These are phyloP conservation scores for Collybia nuda DNA, from an alignment of 768 basidiomycete species.

Conservation along the genomic window DNA sequence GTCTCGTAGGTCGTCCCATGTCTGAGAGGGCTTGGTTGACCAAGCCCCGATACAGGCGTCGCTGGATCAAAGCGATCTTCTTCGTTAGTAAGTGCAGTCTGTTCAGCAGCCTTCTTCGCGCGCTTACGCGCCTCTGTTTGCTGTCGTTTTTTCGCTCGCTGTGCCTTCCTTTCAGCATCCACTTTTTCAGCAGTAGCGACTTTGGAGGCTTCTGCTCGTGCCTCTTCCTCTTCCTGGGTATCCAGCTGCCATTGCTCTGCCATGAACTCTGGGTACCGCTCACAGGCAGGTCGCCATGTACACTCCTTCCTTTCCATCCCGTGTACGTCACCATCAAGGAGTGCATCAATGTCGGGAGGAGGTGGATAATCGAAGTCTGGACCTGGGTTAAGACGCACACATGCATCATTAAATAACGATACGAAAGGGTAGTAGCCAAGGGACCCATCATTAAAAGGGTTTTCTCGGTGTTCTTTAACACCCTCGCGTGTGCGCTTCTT, in stretches of 20 bases:
- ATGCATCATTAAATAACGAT: constrained; percentile 89
- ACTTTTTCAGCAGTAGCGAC: constrained; percentile 36
- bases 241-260: constrained; percentile 80
- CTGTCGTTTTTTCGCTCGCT: constrained; percentile 47
- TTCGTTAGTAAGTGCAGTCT: constrained; percentile 12
- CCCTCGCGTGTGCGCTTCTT: constrained; percentile 64
- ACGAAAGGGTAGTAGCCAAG: constrained; percentile 96
- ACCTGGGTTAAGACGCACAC: constrained; percentile 83
- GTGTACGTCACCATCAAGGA: constrained; percentile 39
- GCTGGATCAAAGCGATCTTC: constrained; percentile 18
- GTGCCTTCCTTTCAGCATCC: constrained; percentile 50
- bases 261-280: constrained; percentile 86
- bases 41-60: constrained; percentile 6
- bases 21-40: constrained; percentile 41
- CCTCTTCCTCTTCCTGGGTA: constrained; percentile 72
- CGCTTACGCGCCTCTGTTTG: constrained; percentile 54
- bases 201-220: constrained; percentile 41
- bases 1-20: constrained; percentile 38
- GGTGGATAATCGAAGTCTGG: constrained; percentile 84
- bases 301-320: constrained; percentile 29
- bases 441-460: constrained; percentile 90
- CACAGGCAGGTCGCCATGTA: constrained; percentile 78
- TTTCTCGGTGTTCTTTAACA: constrained; percentile 76
- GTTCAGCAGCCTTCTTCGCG: constrained; percentile 38
- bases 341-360: constrained; percentile 71